These are phyloP conservation scores for Malassezia japonica DNA, from an alignment of 1,284 basidiomycete genomes.

Conservation along the genomic window DNA sequence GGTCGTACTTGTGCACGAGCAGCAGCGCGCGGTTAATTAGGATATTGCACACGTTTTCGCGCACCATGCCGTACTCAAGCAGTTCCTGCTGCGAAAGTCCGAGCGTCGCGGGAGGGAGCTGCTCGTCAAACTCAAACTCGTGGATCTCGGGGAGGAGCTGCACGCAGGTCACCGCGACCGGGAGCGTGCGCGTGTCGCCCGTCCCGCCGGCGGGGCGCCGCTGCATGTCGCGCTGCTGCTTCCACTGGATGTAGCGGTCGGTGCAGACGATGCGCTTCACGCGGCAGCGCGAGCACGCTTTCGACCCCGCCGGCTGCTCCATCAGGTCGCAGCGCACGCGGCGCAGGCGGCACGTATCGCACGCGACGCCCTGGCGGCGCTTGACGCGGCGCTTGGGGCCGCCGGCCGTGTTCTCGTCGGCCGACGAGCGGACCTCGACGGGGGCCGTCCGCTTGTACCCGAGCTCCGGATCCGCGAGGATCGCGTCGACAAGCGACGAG, in stretches of 20 bases:
- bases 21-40: constrained; percentile 32
- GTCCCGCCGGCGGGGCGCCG: neutral
- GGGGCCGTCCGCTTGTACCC: constrained; percentile 1
- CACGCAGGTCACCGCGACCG: constrained; percentile 1
- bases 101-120: neutral
- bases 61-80: constrained; percentile 22
- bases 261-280: constrained; percentile 45
- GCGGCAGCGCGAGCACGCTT: constrained; percentile 41
- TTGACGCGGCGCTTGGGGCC: constrained; percentile 25
- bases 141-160: constrained; percentile 7
- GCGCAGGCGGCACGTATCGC: constrained; percentile 43
- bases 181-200: neutral
- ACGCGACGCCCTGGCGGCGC: constrained; percentile 45
- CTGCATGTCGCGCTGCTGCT: constrained; percentile 17
- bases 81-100: constrained; percentile 12
- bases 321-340: constrained; percentile 41
- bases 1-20: constrained; percentile 37
- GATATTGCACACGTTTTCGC: constrained; percentile 35
- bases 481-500: neutral
- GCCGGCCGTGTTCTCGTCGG: neutral
- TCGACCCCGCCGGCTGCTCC: constrained; percentile 33
- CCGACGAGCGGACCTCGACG: neutral
- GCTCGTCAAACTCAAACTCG: constrained; percentile 7
- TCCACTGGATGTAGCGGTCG: constrained; percentile 41
- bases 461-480: constrained; percentile 1